phyloP scores from a whole-genome alignment of 2,329 filamentous ascomycete species.

The Sphaerostilbella broomeana region DNA sequence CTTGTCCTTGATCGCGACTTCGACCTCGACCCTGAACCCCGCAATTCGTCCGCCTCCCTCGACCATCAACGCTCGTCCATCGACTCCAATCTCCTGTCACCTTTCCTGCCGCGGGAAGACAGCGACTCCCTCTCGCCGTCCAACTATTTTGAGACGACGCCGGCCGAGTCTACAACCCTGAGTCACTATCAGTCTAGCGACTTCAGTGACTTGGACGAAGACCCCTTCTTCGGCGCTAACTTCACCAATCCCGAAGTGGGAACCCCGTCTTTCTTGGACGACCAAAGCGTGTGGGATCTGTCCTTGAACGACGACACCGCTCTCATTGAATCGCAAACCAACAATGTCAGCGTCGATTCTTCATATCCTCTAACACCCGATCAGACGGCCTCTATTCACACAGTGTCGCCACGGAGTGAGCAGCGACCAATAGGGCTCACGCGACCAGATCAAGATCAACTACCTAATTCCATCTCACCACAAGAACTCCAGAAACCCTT shows the following conservation, averaged over 20 bases:
- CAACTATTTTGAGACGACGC: conserved; percentile 38
- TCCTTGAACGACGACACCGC: conserved; percentile 5
- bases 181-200: conserved; percentile 46
- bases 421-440: conserved; percentile 22
- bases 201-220: conserved; percentile 40
- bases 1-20: conserved; percentile 27
- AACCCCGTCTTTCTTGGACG: conserved; percentile 40
- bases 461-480: conserved; percentile 34
- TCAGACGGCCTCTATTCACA: conserved; percentile 42
- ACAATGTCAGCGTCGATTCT: conserved; percentile 18
- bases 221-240: conserved; percentile 46
- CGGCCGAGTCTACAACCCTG: conserved; percentile 41
- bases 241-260: conserved; percentile 37
- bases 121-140: conserved; percentile 26
- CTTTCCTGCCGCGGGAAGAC: conserved; percentile 36
- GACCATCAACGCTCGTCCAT: conserved; percentile 24
- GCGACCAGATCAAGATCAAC: conserved; percentile 18
- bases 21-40: conserved; percentile 27
- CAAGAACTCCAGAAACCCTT: conserved; percentile 37
- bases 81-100: conserved; percentile 35
- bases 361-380: conserved; percentile 46
- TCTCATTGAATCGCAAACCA: neutral
- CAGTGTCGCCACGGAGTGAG: conserved; percentile 36
- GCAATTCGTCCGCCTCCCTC: conserved; percentile 24
- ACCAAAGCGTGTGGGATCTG: conserved; percentile 18